phyloP scores from a whole-genome alignment of 164 flowering plant species.

The Protea cynaroides region DNA sequence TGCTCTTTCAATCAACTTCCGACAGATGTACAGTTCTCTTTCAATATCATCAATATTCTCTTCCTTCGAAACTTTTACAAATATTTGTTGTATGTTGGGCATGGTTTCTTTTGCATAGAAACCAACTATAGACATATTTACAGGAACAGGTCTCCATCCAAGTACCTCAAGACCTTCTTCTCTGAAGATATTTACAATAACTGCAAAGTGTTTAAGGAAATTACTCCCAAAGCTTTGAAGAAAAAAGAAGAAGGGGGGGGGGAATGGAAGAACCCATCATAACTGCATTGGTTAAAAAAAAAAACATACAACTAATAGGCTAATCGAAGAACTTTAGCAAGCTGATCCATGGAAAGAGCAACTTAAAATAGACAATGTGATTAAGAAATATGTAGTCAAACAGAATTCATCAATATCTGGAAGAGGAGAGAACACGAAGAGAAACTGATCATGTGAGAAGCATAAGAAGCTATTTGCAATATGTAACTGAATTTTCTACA shows the following conservation, averaged over 20 bases:
- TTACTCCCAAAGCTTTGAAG: background rate
- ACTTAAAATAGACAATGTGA: background rate
- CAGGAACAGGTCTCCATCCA: conserved; percentile 98
- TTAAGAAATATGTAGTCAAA: background rate
- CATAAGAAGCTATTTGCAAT: background rate
- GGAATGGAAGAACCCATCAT: too few relatives aligned
- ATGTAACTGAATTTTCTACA: too few relatives aligned
- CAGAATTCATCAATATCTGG: background rate
- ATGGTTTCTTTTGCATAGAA: conserved; percentile 78
- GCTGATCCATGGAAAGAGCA: too few relatives aligned
- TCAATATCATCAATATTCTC: conserved; percentile 85
- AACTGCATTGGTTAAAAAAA: background rate
- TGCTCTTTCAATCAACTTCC: conserved; percentile 81
- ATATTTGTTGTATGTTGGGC: conserved; percentile 92
- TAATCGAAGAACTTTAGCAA: background rate
- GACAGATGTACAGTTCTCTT: conserved; percentile 86
- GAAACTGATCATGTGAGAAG: background rate
- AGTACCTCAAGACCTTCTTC: conserved; percentile 97
- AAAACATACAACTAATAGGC: background rate
- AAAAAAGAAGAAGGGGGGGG: background rate
- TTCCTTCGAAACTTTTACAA: conserved; percentile 70
- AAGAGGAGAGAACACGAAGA: background rate
- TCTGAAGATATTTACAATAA: conserved; percentile 49
- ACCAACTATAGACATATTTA: conserved; percentile 75
- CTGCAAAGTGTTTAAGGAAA: conserved; percentile 41